These are phyloP conservation scores for Cystobasidium sp. DNA, from an alignment of 1,284 basidiomycete genomes.

Conservation along the genomic window DNA sequence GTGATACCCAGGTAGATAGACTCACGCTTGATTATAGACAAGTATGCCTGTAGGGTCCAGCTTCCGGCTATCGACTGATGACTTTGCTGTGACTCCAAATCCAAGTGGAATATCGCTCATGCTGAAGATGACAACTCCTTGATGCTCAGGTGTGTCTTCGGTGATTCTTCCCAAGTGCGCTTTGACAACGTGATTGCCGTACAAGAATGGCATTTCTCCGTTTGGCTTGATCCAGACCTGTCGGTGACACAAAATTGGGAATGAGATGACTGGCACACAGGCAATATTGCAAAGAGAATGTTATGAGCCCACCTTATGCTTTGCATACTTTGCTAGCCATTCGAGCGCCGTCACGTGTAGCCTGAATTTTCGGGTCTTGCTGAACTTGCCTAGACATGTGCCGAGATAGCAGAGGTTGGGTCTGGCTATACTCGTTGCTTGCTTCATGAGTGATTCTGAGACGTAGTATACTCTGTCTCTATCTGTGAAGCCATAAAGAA, in stretches of 20 bases:
- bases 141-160: slow-evolving; percentile 98
- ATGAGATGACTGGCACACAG: no score
- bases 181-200: slow-evolving; percentile 98
- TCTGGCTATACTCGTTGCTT: slow-evolving; percentile 87
- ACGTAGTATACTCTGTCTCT: slow-evolving; percentile 78
- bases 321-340: slow-evolving; percentile 93
- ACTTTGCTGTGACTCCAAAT: slow-evolving; percentile 95
- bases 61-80: slow-evolving; percentile 94
- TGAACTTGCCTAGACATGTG: slow-evolving; percentile 97
- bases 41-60: slow-evolving; percentile 97
- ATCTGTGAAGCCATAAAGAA: slow-evolving; percentile 53
- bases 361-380: slow-evolving; percentile 97
- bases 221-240: slow-evolving; percentile 99
- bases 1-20: neutral
- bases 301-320: slow-evolving; percentile 79
- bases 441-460: slow-evolving; percentile 87
- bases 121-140: slow-evolving; percentile 94
- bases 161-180: slow-evolving; percentile 98
- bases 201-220: slow-evolving; percentile 98
- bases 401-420: slow-evolving; percentile 92
- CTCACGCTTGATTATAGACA: slow-evolving; percentile 97
- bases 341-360: slow-evolving; percentile 93
- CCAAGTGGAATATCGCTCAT: slow-evolving; percentile 95
- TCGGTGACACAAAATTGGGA: neutral
- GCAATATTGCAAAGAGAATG: no score